Base-by-base conservation (phyloP, 108 stramenopile genomes). In the Skeletonema potamos region DNA sequence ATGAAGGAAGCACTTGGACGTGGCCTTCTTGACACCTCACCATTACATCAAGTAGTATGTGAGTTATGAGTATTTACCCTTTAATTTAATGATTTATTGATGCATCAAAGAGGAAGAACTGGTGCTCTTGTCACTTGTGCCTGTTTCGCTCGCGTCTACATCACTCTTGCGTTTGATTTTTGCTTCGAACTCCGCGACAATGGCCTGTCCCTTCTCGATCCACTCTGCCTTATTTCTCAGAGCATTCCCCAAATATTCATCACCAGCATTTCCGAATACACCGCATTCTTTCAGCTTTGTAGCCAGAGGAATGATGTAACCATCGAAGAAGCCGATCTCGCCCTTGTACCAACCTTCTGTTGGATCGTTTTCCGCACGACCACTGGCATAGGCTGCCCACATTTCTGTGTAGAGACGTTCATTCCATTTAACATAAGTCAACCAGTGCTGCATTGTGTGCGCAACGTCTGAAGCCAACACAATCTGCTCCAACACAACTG, bases 351-450 rank as follows among this genome's bases (percentile, higher is more conserved):
- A 73, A 18, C 22, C 22, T 54, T 41, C 41, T 13, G 72, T 27
- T 11, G 72, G 72, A 24, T 73, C 72, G n/a, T 55, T 56, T 12
- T 57, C 72, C 20, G 54, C 26, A 26, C 72, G 28, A 15, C 65
- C 72, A 11, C 27, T 24, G 27, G 27, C 27, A 13, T 66, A 73
- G 13, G 72, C 72, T 51, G 48, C 48, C 33, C 62, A 63, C 33
- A 82, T 58, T 63, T 85, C 85, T 39, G 76, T 80, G 62, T 72
- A 85, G 10, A 85, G 74, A 36, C 74, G 58, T 27, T 72, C 70
- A 55, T 86, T 84, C 82, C 82, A 86, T 34, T 80, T 84, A 9
- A 62, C 67, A 36, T 75, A 86, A n/a, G 69, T 78, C 22, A 79
- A 59, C 83, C 82, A 86, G 36, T 68, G 56, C 58, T 86, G 85